A percentile compares a stretch with the other conserved stretches of the same genome.
phyloP scores from a whole-genome alignment of 2,329 filamentous ascomycete species.

The Hymenoscyphus fructigenus region DNA sequence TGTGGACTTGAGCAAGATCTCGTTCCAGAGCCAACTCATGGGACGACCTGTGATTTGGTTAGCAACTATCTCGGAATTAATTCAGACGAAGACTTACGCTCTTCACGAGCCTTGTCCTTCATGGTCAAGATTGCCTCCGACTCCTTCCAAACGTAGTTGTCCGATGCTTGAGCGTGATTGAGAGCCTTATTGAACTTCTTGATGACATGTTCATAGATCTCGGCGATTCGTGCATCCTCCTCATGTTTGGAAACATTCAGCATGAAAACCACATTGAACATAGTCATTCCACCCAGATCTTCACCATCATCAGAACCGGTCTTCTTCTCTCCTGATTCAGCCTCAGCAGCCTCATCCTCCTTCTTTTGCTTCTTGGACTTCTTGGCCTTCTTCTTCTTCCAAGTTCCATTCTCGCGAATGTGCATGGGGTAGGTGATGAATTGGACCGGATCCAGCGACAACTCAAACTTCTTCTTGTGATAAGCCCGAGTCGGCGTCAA shows the following conservation, averaged over 20 bases:
- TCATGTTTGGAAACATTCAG: conserved; percentile 78
- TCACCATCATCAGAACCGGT: conserved; percentile 34
- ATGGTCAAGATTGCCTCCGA: conserved; percentile 77
- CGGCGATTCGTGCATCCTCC: conserved; percentile 68
- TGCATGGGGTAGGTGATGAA: conserved; percentile 84
- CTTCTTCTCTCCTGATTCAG: conserved; percentile 13
- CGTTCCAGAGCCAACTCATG: conserved; percentile 67
- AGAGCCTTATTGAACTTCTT: conserved; percentile 91
- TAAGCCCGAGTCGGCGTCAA: conserved; percentile 73
- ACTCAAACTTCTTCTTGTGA: conserved; percentile 79
- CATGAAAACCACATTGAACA: conserved; percentile 98
- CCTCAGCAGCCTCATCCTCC: conserved; percentile 22
- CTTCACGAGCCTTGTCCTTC: conserved; percentile 79
- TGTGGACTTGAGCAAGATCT: conserved; percentile 70
- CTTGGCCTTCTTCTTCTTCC: conserved; percentile 60
- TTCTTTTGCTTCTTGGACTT: conserved; percentile 38
- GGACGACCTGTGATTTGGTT: conserved; percentile 36
- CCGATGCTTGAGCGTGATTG: conserved; percentile 87
- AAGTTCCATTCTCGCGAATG: conserved; percentile 73
- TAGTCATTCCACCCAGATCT: conserved; percentile 63
- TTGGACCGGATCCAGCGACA: conserved; percentile 75
- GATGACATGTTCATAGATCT: conserved; percentile 85
- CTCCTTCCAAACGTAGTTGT: conserved; percentile 89
- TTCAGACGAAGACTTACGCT: conserved; percentile 43
- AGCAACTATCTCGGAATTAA: conserved; percentile 10